A percentile compares a stretch with the other conserved stretches of the same genome.
These are phyloP conservation scores for Metschnikowia noctiluminum DNA, from an alignment of 805 yeast species.

Conservation along the genomic window DNA sequence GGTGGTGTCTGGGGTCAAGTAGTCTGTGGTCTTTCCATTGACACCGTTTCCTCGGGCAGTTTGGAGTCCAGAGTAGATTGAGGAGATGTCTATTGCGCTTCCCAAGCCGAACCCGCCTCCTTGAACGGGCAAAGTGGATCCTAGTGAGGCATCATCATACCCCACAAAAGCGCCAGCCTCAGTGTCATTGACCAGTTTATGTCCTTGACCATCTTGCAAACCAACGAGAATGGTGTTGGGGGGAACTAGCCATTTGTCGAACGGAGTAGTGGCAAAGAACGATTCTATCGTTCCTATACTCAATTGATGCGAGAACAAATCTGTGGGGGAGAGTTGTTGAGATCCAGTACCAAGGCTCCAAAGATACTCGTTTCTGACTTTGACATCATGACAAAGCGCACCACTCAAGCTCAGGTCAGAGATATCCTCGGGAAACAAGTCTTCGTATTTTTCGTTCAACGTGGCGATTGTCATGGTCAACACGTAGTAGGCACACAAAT, in stretches of 20 bases:
- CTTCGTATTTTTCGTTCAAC: slow-evolving; percentile 29
- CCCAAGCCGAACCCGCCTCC: slow-evolving; percentile 33
- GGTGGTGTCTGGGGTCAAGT: slow-evolving; percentile 12
- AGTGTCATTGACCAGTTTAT: not conserved
- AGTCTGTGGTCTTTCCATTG: slow-evolving; percentile 1
- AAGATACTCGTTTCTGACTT: slow-evolving; percentile 15
- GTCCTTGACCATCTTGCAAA: slow-evolving; percentile 4
- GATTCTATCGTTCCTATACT: slow-evolving; percentile 23
- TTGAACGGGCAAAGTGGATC: not conserved
- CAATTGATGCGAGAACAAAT: slow-evolving; percentile 7
- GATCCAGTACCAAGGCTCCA: not conserved
- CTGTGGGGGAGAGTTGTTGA: not conserved
- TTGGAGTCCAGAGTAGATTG: slow-evolving; percentile 36
- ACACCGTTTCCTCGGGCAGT: slow-evolving; percentile 8
- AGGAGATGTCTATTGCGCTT: slow-evolving; percentile 38
- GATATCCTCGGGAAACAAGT: slow-evolving; percentile 22
- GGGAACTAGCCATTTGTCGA: slow-evolving; percentile 33
- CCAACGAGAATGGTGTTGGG: slow-evolving; percentile 22
- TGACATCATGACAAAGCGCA: slow-evolving; percentile 23
- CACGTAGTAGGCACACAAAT: slow-evolving; percentile 32
- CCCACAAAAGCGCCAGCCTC: not conserved
- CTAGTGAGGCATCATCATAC: slow-evolving; percentile 1
- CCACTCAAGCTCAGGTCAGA: slow-evolving; percentile 19
- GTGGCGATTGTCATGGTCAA: slow-evolving; percentile 24
- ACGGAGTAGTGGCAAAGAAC: slow-evolving; percentile 25